Conservation (phyloP, 257 asterid species). For the Ilex asprella region DNA sequence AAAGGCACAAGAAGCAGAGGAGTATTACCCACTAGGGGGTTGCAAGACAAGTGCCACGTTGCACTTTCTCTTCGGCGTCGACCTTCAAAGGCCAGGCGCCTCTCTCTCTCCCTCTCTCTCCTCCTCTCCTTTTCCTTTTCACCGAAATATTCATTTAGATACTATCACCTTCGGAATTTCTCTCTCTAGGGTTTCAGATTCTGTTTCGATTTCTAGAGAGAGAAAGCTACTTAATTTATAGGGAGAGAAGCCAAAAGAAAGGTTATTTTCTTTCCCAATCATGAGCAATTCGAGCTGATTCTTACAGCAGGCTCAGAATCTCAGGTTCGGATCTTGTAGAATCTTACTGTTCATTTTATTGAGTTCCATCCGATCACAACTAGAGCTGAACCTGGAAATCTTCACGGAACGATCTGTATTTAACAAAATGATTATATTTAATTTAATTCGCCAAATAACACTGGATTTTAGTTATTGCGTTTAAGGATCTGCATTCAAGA, state of each 20-base stretch:
- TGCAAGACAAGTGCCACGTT: too few relatives aligned
- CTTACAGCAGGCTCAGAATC: conserved; percentile 13
- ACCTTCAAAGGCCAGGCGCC: conserved; percentile 12
- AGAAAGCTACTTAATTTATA: not conserved
- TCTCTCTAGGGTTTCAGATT: conserved; percentile 38
- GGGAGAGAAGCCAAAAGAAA: not conserved
- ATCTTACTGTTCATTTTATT: conserved; percentile 7
- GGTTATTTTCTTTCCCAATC: not conserved
- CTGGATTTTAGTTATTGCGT: conserved; percentile 12
- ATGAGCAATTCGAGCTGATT: conserved; percentile 4
- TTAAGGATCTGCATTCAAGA: conserved; percentile 44
- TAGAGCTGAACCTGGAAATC: conserved; percentile 5
- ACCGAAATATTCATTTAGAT: conserved; percentile 11
- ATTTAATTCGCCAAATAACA: conserved; percentile 1
- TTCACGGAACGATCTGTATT: conserved; percentile 18
- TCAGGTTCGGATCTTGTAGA: conserved; percentile 41
- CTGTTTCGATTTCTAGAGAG: conserved; percentile 8
- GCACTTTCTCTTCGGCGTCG: too few relatives aligned
- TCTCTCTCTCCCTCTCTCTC: conserved; percentile 8
- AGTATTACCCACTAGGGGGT: too few relatives aligned
- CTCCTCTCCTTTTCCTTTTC: conserved; percentile 11
- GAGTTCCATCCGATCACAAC: conserved; percentile 27
- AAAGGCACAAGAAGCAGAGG: too few relatives aligned
- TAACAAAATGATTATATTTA: not conserved
- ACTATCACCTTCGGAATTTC: conserved; percentile 5